phyloP scores from a whole-genome alignment of 2,329 filamentous ascomycete species.

The Dactylellina drechsleri region DNA sequence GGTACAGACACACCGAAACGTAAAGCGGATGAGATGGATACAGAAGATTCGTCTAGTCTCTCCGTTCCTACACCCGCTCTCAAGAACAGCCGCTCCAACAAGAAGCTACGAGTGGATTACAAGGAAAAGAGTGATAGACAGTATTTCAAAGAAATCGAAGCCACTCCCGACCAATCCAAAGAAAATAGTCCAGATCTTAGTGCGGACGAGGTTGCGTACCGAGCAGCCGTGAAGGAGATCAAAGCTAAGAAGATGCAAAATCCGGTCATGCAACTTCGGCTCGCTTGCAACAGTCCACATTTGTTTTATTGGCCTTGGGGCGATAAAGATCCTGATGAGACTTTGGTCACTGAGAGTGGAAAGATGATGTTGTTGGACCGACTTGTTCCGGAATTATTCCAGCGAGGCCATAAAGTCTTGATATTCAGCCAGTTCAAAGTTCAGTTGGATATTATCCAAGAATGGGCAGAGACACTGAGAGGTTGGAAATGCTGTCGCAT shows the following conservation, averaged over 20 bases:
- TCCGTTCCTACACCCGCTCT: conserved; percentile 20
- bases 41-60: conserved; percentile 17
- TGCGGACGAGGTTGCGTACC: conserved; percentile 55
- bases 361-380: conserved; percentile 96
- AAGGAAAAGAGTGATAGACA: conserved; percentile 60
- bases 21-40: conserved; percentile 38
- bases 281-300: conserved; percentile 92
- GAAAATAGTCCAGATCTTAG: conserved; percentile 50
- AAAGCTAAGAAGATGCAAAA: conserved; percentile 91
- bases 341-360: conserved; percentile 83
- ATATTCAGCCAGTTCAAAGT: conserved; percentile 98
- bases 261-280: conserved; percentile 86
- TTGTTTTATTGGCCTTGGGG: conserved; percentile 96
- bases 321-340: conserved; percentile 75
- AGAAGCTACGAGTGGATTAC: conserved; percentile 50
- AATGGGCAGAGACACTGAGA: conserved; percentile 82
- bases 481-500: conserved; percentile 87
- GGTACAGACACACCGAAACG: conserved; percentile 39
- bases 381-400: conserved; percentile 79
- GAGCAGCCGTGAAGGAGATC: conserved; percentile 71
- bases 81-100: conserved; percentile 44
- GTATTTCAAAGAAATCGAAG: conserved; percentile 66
- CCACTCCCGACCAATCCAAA: conserved; percentile 56
- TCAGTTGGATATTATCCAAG: conserved; percentile 87
- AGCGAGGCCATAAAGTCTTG: conserved; percentile 83